A percentile compares a stretch with the other conserved stretches of the same genome.
Conservation (phyloP, 805 yeast species). For the Wickerhamomyces rabaulensis region DNA sequence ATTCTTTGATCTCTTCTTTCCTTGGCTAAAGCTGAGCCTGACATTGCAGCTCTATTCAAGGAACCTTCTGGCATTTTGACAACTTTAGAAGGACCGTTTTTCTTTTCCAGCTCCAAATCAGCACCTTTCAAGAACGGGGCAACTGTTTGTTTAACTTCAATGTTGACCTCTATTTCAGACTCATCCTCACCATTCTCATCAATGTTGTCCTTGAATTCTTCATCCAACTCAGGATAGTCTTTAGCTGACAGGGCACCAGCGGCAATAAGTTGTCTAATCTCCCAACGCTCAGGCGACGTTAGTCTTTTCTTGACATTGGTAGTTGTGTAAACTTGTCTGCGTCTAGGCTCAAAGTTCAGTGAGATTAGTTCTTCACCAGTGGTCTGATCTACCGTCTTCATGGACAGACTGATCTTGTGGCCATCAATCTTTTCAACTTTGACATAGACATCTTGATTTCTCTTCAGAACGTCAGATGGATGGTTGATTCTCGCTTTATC, state of each 20-base stretch:
- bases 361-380: constrained; percentile 42
- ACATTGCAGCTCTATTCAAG: constrained; percentile 65
- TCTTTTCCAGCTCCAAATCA: constrained; percentile 26
- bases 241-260: constrained; percentile 67
- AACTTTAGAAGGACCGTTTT: constrained; percentile 49
- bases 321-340: constrained; percentile 12
- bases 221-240: constrained; percentile 62
- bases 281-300: constrained; percentile 91
- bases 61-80: constrained; percentile 76
- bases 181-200: constrained; percentile 20
- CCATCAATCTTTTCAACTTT: constrained; percentile 46
- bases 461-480: constrained; percentile 53
- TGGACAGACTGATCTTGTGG: constrained; percentile 50
- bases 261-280: constrained; percentile 73
- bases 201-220: constrained; percentile 26
- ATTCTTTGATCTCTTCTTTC: constrained; percentile 57
- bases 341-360: constrained; percentile 4
- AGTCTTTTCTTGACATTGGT: constrained; percentile 36
- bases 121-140: constrained; percentile 71
- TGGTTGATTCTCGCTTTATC: constrained; percentile 43
- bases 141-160: constrained; percentile 63
- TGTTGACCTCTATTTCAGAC: constrained; percentile 53
- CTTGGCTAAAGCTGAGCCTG: constrained; percentile 64
- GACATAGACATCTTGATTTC: constrained; percentile 61
- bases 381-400: constrained; percentile 68